Conservation (phyloP, 805 yeast genomes). For the Candida nanaspora region DNA sequence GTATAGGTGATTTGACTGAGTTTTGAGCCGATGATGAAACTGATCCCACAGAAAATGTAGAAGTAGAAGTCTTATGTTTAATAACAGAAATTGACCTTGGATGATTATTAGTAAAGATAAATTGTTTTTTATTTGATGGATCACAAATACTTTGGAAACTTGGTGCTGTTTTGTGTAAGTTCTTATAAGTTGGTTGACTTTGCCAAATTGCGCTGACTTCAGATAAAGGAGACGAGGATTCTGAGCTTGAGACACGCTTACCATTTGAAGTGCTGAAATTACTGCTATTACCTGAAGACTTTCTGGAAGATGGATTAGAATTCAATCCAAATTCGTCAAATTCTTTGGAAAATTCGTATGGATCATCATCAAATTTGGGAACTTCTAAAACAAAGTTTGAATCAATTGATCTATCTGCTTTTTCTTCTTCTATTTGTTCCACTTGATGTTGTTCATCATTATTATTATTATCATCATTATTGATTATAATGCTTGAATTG, state of each 20-base stretch:
- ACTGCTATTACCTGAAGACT: conserved; percentile 1
- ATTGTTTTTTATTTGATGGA: conserved; percentile 11
- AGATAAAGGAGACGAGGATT: conserved; percentile 16
- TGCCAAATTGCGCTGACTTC: conserved; percentile 28
- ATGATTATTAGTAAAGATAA: conserved; percentile 11
- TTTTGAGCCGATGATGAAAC: background rate
- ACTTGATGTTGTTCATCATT: background rate
- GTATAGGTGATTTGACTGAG: background rate
- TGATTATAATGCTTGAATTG: background rate
- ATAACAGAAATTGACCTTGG: conserved; percentile 18
- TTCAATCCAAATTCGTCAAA: conserved; percentile 7
- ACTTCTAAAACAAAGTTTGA: conserved; percentile 18
- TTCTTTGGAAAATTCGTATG: conserved; percentile 29
- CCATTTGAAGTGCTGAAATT: background rate
- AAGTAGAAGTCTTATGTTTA: conserved; percentile 4
- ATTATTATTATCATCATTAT: background rate
- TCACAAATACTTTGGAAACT: conserved; percentile 22
- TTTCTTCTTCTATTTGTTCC: background rate
- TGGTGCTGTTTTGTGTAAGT: conserved; percentile 7
- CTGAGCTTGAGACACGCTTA: conserved; percentile 15
- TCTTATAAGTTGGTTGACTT: conserved; percentile 20
- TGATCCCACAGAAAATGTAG: conserved; percentile 1
- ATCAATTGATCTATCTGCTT: conserved; percentile 10
- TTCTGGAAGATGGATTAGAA: conserved; percentile 1
- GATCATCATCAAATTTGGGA: conserved; percentile 36